phyloP scores from a whole-genome alignment of 1,284 basidiomycete genomes.

The Ceratobasidium sp. region DNA sequence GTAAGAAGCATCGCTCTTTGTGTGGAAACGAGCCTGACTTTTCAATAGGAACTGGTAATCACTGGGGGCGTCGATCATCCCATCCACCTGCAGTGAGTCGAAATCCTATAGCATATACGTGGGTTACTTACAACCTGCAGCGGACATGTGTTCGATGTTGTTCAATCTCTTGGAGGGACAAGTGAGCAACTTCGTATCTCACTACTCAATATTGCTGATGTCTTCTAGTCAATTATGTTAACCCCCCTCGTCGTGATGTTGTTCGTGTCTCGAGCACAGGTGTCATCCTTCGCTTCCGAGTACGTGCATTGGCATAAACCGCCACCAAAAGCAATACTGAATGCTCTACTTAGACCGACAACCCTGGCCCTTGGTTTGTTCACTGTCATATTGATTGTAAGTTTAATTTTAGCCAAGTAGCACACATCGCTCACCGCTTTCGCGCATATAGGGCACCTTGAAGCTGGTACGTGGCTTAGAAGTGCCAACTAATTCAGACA shows the following conservation, averaged over 20 bases:
- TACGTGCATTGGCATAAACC: no score
- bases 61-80: constrained; percentile 7
- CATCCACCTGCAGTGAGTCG: constrained; percentile 3
- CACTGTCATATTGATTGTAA: constrained; percentile 29
- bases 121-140: background rate
- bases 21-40: no score
- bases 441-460: constrained; percentile 49
- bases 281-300: constrained; percentile 8
- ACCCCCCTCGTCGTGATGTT: constrained; percentile 23
- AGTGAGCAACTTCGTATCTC: no score
- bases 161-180: constrained; percentile 16
- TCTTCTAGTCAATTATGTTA: constrained; percentile 14
- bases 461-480: constrained; percentile 38
- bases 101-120: background rate
- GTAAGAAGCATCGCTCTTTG: no score
- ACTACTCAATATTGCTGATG: no score
- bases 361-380: constrained; percentile 11
- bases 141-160: constrained; percentile 17
- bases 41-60: constrained; percentile 7
- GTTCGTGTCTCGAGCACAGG: constrained; percentile 12
- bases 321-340: background rate
- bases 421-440: background rate
- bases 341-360: constrained; percentile 4
- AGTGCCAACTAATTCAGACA: background rate
- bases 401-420: background rate